Conservation (phyloP, 176 grass and related monocot genomes). For the Pontederia crassipes region DNA sequence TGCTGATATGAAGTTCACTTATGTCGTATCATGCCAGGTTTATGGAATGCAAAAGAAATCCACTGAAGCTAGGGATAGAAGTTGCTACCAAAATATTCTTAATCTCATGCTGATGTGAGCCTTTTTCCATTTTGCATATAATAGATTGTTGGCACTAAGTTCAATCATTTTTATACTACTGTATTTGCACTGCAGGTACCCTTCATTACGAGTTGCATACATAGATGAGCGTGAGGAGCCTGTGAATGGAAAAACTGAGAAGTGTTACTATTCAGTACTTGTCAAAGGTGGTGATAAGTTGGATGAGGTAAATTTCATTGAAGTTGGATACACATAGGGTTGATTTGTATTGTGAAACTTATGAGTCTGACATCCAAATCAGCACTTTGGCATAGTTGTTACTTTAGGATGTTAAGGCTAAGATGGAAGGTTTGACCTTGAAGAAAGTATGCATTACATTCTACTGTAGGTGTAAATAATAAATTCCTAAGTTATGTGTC, state of each 20-base stretch:
- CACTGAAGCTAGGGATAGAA: conserved; percentile 34
- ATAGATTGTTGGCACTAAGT: not conserved
- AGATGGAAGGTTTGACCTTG: too few species aligned
- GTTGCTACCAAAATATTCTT: conserved; percentile 74
- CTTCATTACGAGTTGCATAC: conserved; percentile 77
- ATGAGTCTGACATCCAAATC: too few species aligned
- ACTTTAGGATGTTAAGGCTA: too few species aligned
- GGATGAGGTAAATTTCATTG: conserved; percentile 50
- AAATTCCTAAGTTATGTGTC: too few species aligned
- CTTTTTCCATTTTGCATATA: not conserved
- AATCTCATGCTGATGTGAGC: conserved; percentile 66
- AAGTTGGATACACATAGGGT: not conserved
- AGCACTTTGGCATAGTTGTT: too few species aligned
- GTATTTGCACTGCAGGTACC: conserved; percentile 31
- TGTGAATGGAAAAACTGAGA: conserved; percentile 35
- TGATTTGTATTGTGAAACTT: conserved; percentile 7
- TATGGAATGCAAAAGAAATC: conserved; percentile 82
- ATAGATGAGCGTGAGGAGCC: conserved; percentile 63
- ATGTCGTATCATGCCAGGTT: conserved; percentile 87
- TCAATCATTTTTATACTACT: conserved; percentile 17
- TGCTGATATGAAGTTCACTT: conserved; percentile 96
- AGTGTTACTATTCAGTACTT: conserved; percentile 97
- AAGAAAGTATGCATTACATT: too few species aligned
- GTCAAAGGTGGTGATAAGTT: conserved; percentile 79
- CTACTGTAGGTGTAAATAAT: too few species aligned